phyloP scores from a whole-genome alignment of 2,329 filamentous ascomycete species.

The Aureobasidium uvarum region DNA sequence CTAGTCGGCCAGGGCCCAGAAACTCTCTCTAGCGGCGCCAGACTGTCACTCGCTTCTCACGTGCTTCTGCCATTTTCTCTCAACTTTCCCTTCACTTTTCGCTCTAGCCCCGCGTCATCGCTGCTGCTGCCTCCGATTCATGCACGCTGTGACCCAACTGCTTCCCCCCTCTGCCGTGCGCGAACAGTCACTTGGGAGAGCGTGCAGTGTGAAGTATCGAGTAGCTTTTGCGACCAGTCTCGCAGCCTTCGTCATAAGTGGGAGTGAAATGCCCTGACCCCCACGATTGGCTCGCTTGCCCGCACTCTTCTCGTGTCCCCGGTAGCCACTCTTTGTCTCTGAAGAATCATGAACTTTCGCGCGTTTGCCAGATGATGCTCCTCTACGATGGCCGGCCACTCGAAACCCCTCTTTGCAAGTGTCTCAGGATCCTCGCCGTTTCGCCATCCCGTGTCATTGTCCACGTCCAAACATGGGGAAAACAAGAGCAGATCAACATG shows the following conservation, averaged over 20 bases:
- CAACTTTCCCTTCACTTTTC: neutral
- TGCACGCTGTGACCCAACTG: neutral
- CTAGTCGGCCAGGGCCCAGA: conserved; percentile 1
- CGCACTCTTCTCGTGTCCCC: neutral
- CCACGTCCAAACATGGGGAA: conserved; percentile 10
- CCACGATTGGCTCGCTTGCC: conserved; percentile 17
- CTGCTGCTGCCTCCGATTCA: conserved; percentile 1
- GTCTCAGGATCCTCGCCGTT: conserved; percentile 8
- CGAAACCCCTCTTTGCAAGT: conserved; percentile 3
- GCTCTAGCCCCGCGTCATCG: neutral
- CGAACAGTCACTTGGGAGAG: neutral
- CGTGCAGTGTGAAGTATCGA: neutral
- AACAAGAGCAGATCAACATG: neutral
- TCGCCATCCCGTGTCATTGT: conserved; percentile 3
- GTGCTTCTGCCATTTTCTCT: neutral
- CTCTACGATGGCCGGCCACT: neutral
- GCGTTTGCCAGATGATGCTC: neutral
- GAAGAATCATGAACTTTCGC: neutral
- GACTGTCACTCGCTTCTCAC: neutral
- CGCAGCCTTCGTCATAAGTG: neutral
- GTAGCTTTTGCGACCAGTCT: neutral
- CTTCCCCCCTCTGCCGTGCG: neutral
- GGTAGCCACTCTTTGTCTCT: neutral
- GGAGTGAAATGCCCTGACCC: neutral
- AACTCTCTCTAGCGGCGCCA: neutral